These are phyloP conservation scores for Globisporangium yorkense DNA, from an alignment of 352 stramenopile species.

Conservation along the genomic window DNA sequence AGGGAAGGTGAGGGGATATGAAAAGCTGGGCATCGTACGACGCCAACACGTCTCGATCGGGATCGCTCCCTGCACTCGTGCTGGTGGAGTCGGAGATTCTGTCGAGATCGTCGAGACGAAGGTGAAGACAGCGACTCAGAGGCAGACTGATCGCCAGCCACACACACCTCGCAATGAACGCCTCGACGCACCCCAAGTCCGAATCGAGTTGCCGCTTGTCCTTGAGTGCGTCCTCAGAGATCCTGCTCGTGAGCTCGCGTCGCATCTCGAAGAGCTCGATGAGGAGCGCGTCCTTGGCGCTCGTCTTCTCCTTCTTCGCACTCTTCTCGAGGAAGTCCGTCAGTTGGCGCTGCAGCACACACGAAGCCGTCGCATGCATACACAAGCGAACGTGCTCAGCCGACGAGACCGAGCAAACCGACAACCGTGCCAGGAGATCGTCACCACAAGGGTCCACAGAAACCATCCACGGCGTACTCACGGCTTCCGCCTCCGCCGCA, in stretches of 20 bases:
- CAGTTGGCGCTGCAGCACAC: conserved; percentile 31
- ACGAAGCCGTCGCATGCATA: not conserved
- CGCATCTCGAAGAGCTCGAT: conserved; percentile 63
- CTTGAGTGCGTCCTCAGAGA: conserved; percentile 66
- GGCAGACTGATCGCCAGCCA: not conserved
- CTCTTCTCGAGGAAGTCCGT: conserved; percentile 55
- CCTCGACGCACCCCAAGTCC: conserved; percentile 33
- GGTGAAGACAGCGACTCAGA: not conserved
- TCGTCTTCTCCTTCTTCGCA: conserved; percentile 58
- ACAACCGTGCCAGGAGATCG: not conserved
- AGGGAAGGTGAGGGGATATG: conserved; percentile 31
- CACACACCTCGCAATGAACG: not conserved
- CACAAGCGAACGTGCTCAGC: not conserved
- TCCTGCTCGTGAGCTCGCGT: conserved; percentile 58
- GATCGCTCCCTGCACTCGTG: not conserved
- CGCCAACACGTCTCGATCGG: conserved; percentile 54
- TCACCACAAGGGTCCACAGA: not conserved
- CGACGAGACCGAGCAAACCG: conserved; percentile 4
- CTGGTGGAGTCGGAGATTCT: conserved; percentile 9
- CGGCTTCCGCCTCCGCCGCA: conserved; percentile 29
- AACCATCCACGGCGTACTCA: conserved; percentile 9
- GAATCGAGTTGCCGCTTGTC: conserved; percentile 58
- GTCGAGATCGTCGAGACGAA: not conserved
- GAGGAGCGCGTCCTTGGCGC: conserved; percentile 35
- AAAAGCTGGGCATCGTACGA: conserved; percentile 71